Conservation (phyloP, 2,329 filamentous ascomycete species). For the Fusarium goolgardi region DNA sequence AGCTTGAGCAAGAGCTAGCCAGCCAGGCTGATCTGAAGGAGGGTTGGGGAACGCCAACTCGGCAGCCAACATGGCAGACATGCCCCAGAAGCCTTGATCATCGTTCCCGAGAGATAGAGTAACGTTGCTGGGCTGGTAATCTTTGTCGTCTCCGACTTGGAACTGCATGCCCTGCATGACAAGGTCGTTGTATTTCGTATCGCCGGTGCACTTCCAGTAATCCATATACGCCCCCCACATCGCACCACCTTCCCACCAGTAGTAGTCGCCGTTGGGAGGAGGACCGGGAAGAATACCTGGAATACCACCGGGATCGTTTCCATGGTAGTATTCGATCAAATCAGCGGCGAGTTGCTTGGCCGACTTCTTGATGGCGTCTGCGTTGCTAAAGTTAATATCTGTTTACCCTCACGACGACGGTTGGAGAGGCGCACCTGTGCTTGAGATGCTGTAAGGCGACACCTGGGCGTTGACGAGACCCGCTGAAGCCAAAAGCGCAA, state of each 20-base stretch:
- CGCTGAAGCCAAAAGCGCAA: conserved; percentile 41
- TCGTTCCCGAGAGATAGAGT: conserved; percentile 69
- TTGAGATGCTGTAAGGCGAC: conserved; percentile 43
- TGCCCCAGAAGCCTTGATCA: conserved; percentile 75
- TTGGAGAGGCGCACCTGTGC: conserved; percentile 33
- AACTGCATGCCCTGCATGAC: conserved; percentile 63
- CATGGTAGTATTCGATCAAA: conserved; percentile 60
- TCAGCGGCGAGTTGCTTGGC: conserved; percentile 58
- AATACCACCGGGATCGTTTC: conserved; percentile 57
- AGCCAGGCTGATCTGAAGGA: conserved; percentile 60
- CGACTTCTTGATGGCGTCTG: conserved; percentile 55
- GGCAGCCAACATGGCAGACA: conserved; percentile 71
- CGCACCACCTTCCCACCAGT: conserved; percentile 75
- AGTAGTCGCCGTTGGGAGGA: conserved; percentile 62
- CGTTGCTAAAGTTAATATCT: conserved; percentile 28
- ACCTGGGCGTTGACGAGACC: conserved; percentile 41
- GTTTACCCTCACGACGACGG: not conserved
- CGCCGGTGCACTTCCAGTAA: conserved; percentile 72
- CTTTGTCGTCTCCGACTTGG: conserved; percentile 63
- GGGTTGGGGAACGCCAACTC: conserved; percentile 69
- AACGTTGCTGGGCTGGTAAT: conserved; percentile 68
- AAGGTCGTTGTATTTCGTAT: conserved; percentile 66
- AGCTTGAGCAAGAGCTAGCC: conserved; percentile 69
- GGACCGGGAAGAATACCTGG: conserved; percentile 63
- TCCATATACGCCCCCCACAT: conserved; percentile 73